Percentiles rank a stretch among this genome's conserved stretches.
phyloP scores from a whole-genome alignment of 2,329 filamentous ascomycete species.

The Lecanicillium sp. region DNA sequence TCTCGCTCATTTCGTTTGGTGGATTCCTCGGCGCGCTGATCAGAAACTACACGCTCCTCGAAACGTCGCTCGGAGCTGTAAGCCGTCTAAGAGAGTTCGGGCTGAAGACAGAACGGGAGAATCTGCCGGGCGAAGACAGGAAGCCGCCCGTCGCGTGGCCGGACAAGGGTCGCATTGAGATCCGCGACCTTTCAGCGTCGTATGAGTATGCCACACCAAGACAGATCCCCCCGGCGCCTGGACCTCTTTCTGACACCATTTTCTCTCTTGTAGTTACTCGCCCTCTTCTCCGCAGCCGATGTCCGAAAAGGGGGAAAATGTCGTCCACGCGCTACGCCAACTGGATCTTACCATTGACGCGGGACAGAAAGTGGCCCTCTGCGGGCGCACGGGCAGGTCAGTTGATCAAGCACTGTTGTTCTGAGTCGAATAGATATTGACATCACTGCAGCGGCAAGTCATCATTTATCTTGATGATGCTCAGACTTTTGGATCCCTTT shows the following conservation, averaged over 20 bases:
- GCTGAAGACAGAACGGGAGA: constrained; percentile 15
- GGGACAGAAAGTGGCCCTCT: constrained; percentile 19
- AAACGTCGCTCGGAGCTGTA: constrained; percentile 20
- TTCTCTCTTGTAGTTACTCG: not conserved
- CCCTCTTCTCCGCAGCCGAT: not conserved
- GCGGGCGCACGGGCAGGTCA: constrained; percentile 20
- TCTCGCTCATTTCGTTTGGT: constrained; percentile 33
- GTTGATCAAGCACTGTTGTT: too few relatives aligned
- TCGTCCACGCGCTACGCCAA: not conserved
- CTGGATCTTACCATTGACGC: not conserved
- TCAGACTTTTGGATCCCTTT: constrained; percentile 29
- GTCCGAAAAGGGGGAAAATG: not conserved
- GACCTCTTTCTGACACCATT: too few relatives aligned
- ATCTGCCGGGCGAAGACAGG: constrained; percentile 9
- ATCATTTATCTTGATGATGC: constrained; percentile 27
- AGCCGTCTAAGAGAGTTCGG: constrained; percentile 17
- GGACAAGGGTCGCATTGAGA: constrained; percentile 15
- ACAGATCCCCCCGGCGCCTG: not conserved
- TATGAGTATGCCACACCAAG: not conserved
- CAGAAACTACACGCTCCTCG: constrained; percentile 22
- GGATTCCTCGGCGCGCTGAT: constrained; percentile 18
- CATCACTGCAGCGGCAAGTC: constrained; percentile 28
- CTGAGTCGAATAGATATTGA: not conserved
- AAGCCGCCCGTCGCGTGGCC: constrained; percentile 18
- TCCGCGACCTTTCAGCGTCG: constrained; percentile 17